Evolutionary conservation across 352 stramenopile genomes (phyloP), one percentile per base, ranked within the genome.

Genomic region (Blastocystis sp.): DNA sequence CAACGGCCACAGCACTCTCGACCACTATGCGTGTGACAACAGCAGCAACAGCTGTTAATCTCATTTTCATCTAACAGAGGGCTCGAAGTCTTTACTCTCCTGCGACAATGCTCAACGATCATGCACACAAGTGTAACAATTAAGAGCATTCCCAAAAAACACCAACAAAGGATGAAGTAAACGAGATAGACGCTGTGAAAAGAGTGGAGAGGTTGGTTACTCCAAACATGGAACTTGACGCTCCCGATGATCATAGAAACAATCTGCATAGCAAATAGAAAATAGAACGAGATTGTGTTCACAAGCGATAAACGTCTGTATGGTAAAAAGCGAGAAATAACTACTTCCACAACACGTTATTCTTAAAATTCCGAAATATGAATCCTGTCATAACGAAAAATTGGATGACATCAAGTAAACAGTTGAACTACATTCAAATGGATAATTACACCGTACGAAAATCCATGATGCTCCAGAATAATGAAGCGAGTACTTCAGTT

Each of bases 311-410:
- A n/a, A 11, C 43, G n/a, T 18, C 73, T 85, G 68, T 11, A 65
- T 50, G n/a, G 30, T 34, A 34, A 34, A 11, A 45, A 66, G 37
- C 7, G 20, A 20, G 34, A 34, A 50, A 11, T 0, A 11, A 47
- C 16, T 68, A 85, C 73, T 50, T 85, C 20, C 43, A 26, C 16
- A 53, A 26, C 24, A 85, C 55, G 63, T 85, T 66, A 45, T 85
- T 85, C 30, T 68, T 66, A 62, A 85, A 85, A 26, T 65, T 50
- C 34, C 73, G 26, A 26, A 85, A 85, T 9, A 34, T 85, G 50
- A 68, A 85, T 7, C 47, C 63, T 34, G 6, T n/a, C 73, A 85
- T 85, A 34, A 85, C 73, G 26, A 85, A 85, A 39, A 85, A 85
- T n/a, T 47, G 53, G 26, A 26, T 45, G 55, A 85, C 20, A 65